Percentiles rank a stretch among this genome's conserved stretches.
Conservation (phyloP, 2,329 filamentous ascomycete genomes). For the Hymenoscyphus repandus region DNA sequence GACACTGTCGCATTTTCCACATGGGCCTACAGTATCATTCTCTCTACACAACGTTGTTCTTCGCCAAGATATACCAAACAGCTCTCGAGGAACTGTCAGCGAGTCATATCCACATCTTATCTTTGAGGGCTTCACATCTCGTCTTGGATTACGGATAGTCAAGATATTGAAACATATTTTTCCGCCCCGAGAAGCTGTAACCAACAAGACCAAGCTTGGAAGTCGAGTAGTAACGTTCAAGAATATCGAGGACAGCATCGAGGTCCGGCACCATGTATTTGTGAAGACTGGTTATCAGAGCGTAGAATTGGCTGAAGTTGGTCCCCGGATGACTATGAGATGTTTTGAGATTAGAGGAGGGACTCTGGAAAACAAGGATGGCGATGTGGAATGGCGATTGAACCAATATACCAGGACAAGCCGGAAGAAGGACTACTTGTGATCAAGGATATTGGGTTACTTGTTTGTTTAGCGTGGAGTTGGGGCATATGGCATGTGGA, state of each 20-base stretch:
- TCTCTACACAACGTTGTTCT: constrained; percentile 89
- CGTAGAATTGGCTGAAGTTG: constrained; percentile 84
- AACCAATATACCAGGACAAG: constrained; percentile 92
- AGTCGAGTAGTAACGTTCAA: constrained; percentile 89
- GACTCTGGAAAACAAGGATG: constrained; percentile 89
- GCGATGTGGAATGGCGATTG: constrained; percentile 93
- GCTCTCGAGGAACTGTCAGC: constrained; percentile 78
- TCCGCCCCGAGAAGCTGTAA: constrained; percentile 75
- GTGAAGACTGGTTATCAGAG: constrained; percentile 87
- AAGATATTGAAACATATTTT: constrained; percentile 94
- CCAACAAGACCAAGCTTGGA: constrained; percentile 69
- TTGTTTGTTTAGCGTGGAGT: constrained; percentile 31
- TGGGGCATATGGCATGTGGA: constrained; percentile 21
- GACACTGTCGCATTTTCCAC: constrained; percentile 80
- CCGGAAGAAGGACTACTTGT: constrained; percentile 94
- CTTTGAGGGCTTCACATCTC: constrained; percentile 86
- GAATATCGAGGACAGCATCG: constrained; percentile 89
- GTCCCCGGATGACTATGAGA: constrained; percentile 95
- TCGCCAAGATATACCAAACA: constrained; percentile 86
- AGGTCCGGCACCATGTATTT: constrained; percentile 90
- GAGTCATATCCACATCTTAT: constrained; percentile 93
- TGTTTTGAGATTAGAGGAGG: constrained; percentile 89
- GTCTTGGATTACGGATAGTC: constrained; percentile 74
- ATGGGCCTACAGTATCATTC: constrained; percentile 83
- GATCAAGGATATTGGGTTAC: constrained; percentile 29